phyloP scores from a whole-genome alignment of 306 rosid species.

The Sesbania bispinosa region DNA sequence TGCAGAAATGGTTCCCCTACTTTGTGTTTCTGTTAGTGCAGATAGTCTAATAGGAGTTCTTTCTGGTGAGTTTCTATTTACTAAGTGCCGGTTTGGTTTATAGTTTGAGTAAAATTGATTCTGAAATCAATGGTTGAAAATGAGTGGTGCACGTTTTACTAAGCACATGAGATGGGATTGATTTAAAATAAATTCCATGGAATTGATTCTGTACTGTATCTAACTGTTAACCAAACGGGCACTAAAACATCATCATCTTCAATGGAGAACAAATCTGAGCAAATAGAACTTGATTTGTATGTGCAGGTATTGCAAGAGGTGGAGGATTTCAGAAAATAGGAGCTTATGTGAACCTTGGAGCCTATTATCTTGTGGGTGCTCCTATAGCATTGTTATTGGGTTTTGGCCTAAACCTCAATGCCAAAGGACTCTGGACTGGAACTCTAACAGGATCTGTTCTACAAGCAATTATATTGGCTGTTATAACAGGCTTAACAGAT shows the following conservation, averaged over 20 bases:
- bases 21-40: slow-evolving; percentile 37
- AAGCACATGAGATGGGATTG: no score
- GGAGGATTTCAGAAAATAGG: slow-evolving; percentile 40
- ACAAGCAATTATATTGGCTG: slow-evolving; percentile 22
- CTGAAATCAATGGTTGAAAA: no score
- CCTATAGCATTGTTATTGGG: slow-evolving; percentile 33
- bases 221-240: no score
- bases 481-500: slow-evolving; percentile 30
- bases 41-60: slow-evolving; percentile 41
- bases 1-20: slow-evolving; percentile 46
- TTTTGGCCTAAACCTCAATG: slow-evolving; percentile 26
- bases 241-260: background rate
- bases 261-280: background rate
- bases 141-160: no score
- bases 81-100: no score
- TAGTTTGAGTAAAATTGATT: no score
- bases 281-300: background rate
- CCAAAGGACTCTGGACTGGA: slow-evolving; percentile 47
- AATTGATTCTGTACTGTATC: no score
- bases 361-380: slow-evolving; percentile 36
- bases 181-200: no score
- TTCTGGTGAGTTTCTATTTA: slow-evolving; percentile 31
- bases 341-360: slow-evolving; percentile 46
- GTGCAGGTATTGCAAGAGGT: slow-evolving; percentile 43
- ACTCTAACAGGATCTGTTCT: slow-evolving; percentile 27